Conservation (phyloP, 2,329 filamentous ascomycete genomes). For the Fusarium lateritium region DNA sequence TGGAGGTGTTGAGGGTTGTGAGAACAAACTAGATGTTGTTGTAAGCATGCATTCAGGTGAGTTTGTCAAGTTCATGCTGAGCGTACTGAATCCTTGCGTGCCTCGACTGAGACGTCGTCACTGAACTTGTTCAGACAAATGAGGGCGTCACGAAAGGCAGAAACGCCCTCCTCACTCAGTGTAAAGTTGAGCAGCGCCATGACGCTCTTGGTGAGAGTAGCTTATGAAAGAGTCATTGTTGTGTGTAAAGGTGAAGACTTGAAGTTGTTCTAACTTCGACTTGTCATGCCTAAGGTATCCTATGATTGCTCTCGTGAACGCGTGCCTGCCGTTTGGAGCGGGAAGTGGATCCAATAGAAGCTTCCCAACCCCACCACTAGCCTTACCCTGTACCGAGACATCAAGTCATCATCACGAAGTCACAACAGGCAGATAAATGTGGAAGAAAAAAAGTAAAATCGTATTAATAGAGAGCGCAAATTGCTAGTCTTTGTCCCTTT, state of each 20-base stretch:
- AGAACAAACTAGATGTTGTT: constrained; percentile 72
- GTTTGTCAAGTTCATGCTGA: neutral
- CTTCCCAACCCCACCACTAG: neutral
- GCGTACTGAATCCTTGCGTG: constrained; percentile 74
- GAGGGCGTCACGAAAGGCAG: constrained; percentile 79
- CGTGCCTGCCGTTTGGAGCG: constrained; percentile 16
- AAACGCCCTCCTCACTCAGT: constrained; percentile 79
- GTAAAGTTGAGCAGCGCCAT: constrained; percentile 80
- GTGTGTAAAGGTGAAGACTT: neutral
- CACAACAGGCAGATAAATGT: neutral
- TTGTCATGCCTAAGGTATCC: constrained; percentile 4
- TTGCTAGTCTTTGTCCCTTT: constrained; percentile 4
- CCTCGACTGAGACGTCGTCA: constrained; percentile 83
- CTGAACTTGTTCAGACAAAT: constrained; percentile 84
- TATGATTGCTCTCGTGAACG: constrained; percentile 22
- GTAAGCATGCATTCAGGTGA: constrained; percentile 2
- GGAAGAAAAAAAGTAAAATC: neutral
- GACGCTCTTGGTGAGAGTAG: neutral
- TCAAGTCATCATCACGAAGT: constrained; percentile 2
- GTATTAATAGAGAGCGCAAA: constrained; percentile 17
- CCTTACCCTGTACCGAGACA: constrained; percentile 24
- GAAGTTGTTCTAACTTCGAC: constrained; percentile 8
- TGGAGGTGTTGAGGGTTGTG: constrained; percentile 83
- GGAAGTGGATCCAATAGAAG: constrained; percentile 15
- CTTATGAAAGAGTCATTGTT: neutral